These are phyloP conservation scores for Guadua angustifolia DNA, from an alignment of 176 grass and related monocot species.

Conservation along the genomic window DNA sequence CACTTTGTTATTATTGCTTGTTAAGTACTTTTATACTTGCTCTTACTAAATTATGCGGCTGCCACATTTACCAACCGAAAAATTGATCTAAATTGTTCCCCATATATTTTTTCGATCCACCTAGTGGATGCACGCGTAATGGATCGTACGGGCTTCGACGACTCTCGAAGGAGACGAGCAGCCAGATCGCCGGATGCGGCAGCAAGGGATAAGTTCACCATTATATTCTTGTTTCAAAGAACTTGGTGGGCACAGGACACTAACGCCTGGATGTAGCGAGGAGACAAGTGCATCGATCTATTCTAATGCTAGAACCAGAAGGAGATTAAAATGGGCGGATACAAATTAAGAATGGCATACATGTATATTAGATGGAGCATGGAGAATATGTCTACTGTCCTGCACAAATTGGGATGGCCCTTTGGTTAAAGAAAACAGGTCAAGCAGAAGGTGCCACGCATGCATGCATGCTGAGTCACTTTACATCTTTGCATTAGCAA, in stretches of 20 bases:
- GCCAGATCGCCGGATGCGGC: conserved; percentile 11
- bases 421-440: not conserved
- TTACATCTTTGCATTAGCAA: not conserved
- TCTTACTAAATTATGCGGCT: no score
- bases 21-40: no score
- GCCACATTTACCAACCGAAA: no score
- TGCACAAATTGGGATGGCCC: not conserved
- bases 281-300: no score
- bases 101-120: no score
- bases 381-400: not conserved
- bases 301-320: no score
- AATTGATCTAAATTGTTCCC: no score
- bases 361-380: not conserved
- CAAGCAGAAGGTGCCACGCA: not conserved
- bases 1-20: no score
- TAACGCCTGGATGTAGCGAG: no score
- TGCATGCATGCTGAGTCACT: not conserved
- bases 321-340: no score
- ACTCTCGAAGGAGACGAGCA: not conserved
- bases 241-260: no score
- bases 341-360: not conserved
- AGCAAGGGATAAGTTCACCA: not conserved
- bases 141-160: not conserved
- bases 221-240: no score
- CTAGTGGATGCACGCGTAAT: not conserved